phyloP scores from a whole-genome alignment of 2,329 filamentous ascomycete genomes.

The Blastomyces percursus region DNA sequence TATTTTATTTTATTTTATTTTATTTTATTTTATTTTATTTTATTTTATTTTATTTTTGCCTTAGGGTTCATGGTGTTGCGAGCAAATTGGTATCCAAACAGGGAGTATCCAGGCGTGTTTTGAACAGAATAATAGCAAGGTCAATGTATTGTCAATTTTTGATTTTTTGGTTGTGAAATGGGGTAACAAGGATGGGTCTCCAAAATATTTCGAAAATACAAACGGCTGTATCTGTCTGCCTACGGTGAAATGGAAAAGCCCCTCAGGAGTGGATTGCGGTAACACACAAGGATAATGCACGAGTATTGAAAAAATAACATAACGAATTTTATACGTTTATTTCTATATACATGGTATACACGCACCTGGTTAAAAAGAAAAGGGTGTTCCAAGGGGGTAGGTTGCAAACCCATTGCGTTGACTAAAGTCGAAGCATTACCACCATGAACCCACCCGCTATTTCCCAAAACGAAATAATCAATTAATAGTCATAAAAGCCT shows the following conservation, averaged over 20 bases:
- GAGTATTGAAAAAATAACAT: neutral
- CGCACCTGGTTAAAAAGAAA: neutral
- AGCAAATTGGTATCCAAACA: neutral
- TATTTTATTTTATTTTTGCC: neutral
- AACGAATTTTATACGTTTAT: neutral
- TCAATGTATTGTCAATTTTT: neutral
- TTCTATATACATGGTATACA: neutral
- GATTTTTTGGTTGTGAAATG: neutral
- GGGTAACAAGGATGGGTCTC: neutral
- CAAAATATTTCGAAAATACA: neutral
- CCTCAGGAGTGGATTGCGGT: neutral
- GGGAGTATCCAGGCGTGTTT: neutral
- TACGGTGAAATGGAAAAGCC: neutral
- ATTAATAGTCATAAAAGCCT: slow-evolving; percentile 61
- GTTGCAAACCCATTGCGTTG: neutral
- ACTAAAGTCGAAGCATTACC: neutral
- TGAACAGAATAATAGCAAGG: neutral
- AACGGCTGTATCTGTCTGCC: too few species aligned
- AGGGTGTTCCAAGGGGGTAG: neutral
- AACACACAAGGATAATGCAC: neutral
- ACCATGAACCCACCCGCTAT: neutral
- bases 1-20: neutral
- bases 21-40: neutral
- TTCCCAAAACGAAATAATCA: neutral
- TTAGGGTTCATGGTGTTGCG: neutral